Conservation (phyloP, 345 rosid genomes). For the Draba incana region DNA sequence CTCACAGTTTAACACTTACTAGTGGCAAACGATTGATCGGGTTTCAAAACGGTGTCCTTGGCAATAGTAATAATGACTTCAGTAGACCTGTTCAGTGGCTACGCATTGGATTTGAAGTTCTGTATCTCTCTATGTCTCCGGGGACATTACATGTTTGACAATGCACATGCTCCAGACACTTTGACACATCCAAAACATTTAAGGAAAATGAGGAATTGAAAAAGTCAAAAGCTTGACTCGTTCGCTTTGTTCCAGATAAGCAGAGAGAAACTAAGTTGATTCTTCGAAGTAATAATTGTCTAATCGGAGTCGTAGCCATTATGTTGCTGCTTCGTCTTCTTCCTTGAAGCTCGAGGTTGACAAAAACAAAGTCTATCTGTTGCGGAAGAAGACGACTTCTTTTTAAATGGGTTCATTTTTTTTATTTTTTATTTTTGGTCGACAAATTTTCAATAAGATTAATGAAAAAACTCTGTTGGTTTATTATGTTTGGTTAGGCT, state of each 20-base stretch:
- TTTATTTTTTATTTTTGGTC: no score
- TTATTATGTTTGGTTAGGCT: no score
- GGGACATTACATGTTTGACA: no score
- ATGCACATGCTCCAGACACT: no score
- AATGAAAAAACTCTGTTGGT: no score
- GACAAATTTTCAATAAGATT: no score
- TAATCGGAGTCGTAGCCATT: slow-evolving; percentile 37
- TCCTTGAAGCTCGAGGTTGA: slow-evolving; percentile 13
- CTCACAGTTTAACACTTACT: slow-evolving; percentile 16
- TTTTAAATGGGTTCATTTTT: neutral
- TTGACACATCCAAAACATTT: no score
- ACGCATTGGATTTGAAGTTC: neutral
- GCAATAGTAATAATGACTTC: slow-evolving; percentile 11
- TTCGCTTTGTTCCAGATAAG: slow-evolving; percentile 30
- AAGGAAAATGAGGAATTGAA: slow-evolving; percentile 2
- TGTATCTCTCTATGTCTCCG: no score
- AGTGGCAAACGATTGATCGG: slow-evolving; percentile 8
- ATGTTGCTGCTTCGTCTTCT: slow-evolving; percentile 15
- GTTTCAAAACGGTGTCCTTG: neutral
- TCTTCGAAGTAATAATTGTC: neutral
- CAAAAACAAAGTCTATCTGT: neutral
- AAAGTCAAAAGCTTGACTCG: slow-evolving; percentile 32
- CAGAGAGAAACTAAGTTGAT: neutral
- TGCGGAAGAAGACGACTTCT: neutral
- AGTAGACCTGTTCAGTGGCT: slow-evolving; percentile 14